Base-by-base conservation (phyloP, 2,329 filamentous ascomycete genomes). In the Thelonectria olida region DNA sequence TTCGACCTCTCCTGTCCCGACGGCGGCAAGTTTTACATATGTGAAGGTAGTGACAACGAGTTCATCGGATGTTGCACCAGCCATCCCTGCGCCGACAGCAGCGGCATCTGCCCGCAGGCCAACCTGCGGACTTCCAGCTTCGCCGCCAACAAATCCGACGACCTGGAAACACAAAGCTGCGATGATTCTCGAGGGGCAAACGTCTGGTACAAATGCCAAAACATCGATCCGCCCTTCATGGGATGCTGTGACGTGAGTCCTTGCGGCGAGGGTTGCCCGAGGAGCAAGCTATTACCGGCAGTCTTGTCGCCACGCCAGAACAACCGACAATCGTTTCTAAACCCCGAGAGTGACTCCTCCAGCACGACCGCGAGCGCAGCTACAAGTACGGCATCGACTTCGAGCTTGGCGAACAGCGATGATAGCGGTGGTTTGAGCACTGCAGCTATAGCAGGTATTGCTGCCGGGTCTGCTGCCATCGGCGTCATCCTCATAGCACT, bases 11-110 rank as follows among this genome's bases (percentile, higher is more conserved):
- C 31, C 12, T 80, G 78, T 59, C 72, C 71, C 5, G 53, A 54
- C 15, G 70, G 69, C 10, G 74, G 76, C 42, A 50, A 58, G 7
- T 78, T 78, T 42, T 79, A 79, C 70, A 69, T 77, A 49, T 78
- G 77, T 67, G 54, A 67, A 5, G 67, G 66, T 25, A 69, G 67
- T 27, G 52, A 42, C 17, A 36, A 61, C 23, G 71, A 75, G 52
- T 80, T 79, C 61, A 42, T 80, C 42, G 78, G 78, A 15, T 80
- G 78, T 65, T 80, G 78, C 66, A 67, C 65, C 22, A 61, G 66
- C 20, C 61, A 79, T 54, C 76, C 77, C 2, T 76, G 73, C 66
- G 61, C 63, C n/a, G 57, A 62, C 3, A 61, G 58, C 31, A 61
- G 65, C 27, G 58, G 58, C 5, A 7, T 62, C 38, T 79, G 78